Evolutionary conservation across 345 rosid species (phyloP).

Genomic region (Citropsis articulata): DNA sequence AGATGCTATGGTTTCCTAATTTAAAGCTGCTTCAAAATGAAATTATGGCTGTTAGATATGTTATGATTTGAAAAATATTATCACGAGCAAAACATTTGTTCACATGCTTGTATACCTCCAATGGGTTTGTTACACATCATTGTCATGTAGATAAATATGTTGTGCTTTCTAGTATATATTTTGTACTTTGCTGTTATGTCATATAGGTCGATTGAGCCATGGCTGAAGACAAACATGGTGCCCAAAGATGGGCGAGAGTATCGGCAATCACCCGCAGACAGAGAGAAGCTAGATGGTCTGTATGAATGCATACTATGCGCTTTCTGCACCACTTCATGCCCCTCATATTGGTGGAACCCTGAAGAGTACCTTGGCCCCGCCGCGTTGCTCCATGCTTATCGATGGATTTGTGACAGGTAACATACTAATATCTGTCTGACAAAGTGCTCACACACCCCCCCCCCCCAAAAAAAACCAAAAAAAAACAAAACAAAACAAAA

Average conservation of each 20-base stretch:
- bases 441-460: no score
- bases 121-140: no score
- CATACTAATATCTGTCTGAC: no score
- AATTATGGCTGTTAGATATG: no score
- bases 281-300: conserved; percentile 62
- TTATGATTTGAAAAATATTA: no score
- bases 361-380: conserved; percentile 69
- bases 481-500: no score
- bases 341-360: conserved; percentile 77
- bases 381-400: conserved; percentile 54
- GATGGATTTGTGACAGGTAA: conserved; percentile 64
- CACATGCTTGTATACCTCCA: no score
- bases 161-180: background rate
- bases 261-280: conserved; percentile 45
- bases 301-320: conserved; percentile 78
- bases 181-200: background rate
- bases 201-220: conserved; percentile 60
- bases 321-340: conserved; percentile 63
- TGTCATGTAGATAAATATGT: no score
- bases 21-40: no score
- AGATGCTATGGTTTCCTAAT: no score
- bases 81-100: no score
- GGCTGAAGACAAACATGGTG: conserved; percentile 49
- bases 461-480: no score
- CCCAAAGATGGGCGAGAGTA: conserved; percentile 47